A percentile compares a stretch with the other conserved stretches of the same genome.
phyloP scores from a whole-genome alignment of 805 yeast genomes.

The Maudiozyma bulderi region DNA sequence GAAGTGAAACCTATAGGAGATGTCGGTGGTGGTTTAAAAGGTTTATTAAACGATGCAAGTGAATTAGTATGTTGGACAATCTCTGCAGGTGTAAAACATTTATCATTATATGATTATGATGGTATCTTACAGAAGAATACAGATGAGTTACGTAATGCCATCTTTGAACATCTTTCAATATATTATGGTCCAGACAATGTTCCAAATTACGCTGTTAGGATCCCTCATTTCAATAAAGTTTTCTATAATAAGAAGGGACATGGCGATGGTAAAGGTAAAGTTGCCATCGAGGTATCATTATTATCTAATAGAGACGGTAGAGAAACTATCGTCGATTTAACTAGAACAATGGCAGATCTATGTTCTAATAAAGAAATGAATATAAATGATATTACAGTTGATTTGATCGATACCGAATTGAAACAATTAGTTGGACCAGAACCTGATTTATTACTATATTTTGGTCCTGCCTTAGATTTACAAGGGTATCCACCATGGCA shows the following conservation, averaged over 20 bases:
- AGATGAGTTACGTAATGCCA: slow-evolving; percentile 45
- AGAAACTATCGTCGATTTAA: slow-evolving; percentile 77
- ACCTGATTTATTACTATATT: slow-evolving; percentile 79
- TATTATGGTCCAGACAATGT: slow-evolving; percentile 66
- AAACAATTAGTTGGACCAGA: slow-evolving; percentile 76
- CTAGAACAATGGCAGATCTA: slow-evolving; percentile 75
- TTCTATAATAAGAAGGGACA: slow-evolving; percentile 29
- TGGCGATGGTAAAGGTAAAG: slow-evolving; percentile 26
- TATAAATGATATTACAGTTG: slow-evolving; percentile 60
- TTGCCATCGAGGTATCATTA: slow-evolving; percentile 54
- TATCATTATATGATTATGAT: slow-evolving; percentile 70
- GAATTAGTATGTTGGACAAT: slow-evolving; percentile 80
- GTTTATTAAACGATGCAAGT: slow-evolving; percentile 64
- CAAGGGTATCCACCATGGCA: slow-evolving; percentile 99
- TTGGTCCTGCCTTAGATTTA: slow-evolving; percentile 78
- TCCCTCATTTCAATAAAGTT: slow-evolving; percentile 56
- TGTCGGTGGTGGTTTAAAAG: slow-evolving; percentile 84
- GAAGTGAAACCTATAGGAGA: slow-evolving; percentile 65
- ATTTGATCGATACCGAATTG: slow-evolving; percentile 64
- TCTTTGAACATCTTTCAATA: slow-evolving; percentile 48
- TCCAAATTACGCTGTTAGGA: slow-evolving; percentile 51
- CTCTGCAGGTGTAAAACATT: slow-evolving; percentile 70
- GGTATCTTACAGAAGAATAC: slow-evolving; percentile 54
- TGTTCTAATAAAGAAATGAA: slow-evolving; percentile 51
- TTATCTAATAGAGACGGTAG: slow-evolving; percentile 78